Base-by-base conservation (phyloP, 495 filamentous ascomycete species). In the Entonaema liquescens region DNA sequence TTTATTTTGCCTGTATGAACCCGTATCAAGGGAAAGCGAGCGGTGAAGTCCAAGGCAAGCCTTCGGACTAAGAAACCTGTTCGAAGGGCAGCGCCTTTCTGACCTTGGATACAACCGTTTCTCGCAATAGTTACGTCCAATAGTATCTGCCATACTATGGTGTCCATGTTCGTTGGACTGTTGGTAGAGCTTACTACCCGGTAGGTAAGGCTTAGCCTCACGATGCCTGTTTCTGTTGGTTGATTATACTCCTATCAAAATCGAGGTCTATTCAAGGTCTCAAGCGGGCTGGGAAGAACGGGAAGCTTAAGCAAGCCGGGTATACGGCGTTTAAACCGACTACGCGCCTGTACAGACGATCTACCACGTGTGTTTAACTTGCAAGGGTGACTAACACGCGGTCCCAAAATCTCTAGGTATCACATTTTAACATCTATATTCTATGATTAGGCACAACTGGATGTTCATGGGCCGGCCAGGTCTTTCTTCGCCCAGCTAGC, bases 1-100 rank as follows among this genome's bases (percentile, higher is more conserved):
- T 19, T 62, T 36, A 47, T 36, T 59, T 44, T 53, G 25, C 35
- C 7, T n/a, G 38, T 29, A 21, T 56, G 17, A 53, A 52, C 47
- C 54, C 33, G 54, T 42, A 35, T 52, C 5, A 52, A 52, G 19
- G 53, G 40, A 53, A 59, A 40, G 58, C 12, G 25, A 54, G 70
- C 70, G 70, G 65, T 68, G 65, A 72, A 53, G 65, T 56, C 36
- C 19, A 68, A 52, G 60, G 57, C 29, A 68, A 44, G 44, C 52
- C 36, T 38, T 33, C 26, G 42, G 31, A 52, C 61, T 57, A 23
- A 25, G 60, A 25, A 61, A 59, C 31, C 53, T 49, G 65, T 57
- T 56, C 8, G 29, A 31, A 33, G 21, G 25, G 31, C 42, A 35
- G 25, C 44, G 13, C 2, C 5, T 25, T 53, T 13, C 49, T 29